Conservation (phyloP, 73 alveolate species). For the Stentor roeselii region DNA sequence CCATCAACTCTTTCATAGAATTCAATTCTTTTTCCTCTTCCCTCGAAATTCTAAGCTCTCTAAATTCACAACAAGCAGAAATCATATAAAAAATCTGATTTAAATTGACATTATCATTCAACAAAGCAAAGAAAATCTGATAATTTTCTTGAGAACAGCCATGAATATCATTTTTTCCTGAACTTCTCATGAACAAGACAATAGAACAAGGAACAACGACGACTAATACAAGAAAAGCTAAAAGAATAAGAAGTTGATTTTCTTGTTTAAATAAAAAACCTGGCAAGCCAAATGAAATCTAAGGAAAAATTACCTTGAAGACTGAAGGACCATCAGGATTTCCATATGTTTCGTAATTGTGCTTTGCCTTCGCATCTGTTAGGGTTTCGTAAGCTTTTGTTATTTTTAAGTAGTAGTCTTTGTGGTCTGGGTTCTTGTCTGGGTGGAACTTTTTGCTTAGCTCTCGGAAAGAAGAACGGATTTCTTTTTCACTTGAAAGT, state of each 20-base stretch:
- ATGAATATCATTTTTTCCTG: neutral
- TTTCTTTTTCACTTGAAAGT: constrained; percentile 5
- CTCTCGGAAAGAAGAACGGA: constrained; percentile 4
- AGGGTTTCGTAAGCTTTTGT: constrained; percentile 11
- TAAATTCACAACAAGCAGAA: neutral
- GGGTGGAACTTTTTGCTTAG: constrained; percentile 28
- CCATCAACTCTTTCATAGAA: neutral
- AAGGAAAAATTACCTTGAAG: constrained; percentile 25
- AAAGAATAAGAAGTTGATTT: constrained; percentile 55
- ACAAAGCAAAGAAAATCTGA: neutral
- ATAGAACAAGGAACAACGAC: neutral
- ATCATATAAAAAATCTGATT: neutral
- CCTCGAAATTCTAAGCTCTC: neutral
- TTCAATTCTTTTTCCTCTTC: neutral
- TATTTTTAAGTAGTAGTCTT: neutral
- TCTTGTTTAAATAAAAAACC: constrained; percentile 67
- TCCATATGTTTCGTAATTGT: constrained; percentile 79
- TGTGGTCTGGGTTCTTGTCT: constrained; percentile 24
- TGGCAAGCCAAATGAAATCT: constrained; percentile 77
- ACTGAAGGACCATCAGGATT: constrained; percentile 90
- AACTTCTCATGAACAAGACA: neutral
- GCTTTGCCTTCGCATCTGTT: constrained; percentile 51
- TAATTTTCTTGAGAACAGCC: neutral
- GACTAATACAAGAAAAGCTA: constrained; percentile 59
- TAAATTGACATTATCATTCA: neutral